Conservation (phyloP, 495 filamentous ascomycete genomes). For the Penicillium coprophilum region DNA sequence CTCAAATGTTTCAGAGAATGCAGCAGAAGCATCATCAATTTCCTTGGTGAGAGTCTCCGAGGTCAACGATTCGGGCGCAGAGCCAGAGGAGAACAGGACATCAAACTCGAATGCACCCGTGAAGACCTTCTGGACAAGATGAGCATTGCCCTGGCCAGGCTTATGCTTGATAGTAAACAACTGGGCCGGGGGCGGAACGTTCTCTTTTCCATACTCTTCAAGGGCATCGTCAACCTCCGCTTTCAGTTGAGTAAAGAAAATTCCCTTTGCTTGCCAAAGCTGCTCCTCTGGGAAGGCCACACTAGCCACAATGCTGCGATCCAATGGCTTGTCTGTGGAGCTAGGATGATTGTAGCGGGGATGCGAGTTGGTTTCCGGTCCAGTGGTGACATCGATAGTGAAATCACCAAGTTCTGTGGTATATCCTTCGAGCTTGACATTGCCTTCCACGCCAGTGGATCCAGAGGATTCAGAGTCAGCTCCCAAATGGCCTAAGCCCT, state of each 20-base stretch:
- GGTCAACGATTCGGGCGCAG: conserved; percentile 58
- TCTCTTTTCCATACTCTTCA: conserved; percentile 66
- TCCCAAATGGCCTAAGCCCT: conserved; percentile 69
- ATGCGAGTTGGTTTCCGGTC: conserved; percentile 59
- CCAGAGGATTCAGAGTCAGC: conserved; percentile 52
- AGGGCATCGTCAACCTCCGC: conserved; percentile 67
- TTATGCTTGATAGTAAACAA: conserved; percentile 74
- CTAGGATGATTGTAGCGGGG: conserved; percentile 61
- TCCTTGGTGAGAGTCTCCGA: conserved; percentile 67
- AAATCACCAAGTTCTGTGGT: conserved; percentile 80
- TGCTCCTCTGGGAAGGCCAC: conserved; percentile 62
- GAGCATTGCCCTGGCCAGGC: conserved; percentile 74
- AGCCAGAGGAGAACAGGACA: conserved; percentile 82
- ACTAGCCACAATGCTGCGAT: conserved; percentile 72
- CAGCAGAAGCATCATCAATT: conserved; percentile 61
- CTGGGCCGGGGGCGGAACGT: conserved; percentile 78
- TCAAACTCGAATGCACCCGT: conserved; percentile 77
- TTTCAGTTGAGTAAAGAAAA: conserved; percentile 78
- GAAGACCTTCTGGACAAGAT: conserved; percentile 91
- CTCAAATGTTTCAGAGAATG: conserved; percentile 73
- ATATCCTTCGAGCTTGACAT: conserved; percentile 73
- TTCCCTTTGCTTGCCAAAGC: conserved; percentile 82
- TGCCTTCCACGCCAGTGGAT: conserved; percentile 62
- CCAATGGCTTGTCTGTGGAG: conserved; percentile 71
- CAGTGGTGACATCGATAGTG: conserved; percentile 73